Conservation (phyloP, 2,329 filamentous ascomycete species). For the Xylaria sp. region DNA sequence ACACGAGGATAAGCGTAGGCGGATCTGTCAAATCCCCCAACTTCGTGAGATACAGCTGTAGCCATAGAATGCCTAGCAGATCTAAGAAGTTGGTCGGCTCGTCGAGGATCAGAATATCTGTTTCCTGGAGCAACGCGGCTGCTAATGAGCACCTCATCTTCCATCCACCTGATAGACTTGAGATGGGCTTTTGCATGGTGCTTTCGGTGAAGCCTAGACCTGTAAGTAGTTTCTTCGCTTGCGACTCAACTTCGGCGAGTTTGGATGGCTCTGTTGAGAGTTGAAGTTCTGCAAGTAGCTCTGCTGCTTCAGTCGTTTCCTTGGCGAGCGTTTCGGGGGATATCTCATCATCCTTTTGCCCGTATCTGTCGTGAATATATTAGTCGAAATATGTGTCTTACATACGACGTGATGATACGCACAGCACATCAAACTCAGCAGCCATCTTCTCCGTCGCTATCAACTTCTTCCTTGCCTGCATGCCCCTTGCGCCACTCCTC, state of each 20-base stretch:
- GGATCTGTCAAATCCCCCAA: constrained; percentile 48
- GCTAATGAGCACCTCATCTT: constrained; percentile 64
- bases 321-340: constrained; percentile 50
- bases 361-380: constrained; percentile 31
- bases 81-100: constrained; percentile 87
- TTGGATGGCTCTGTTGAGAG: constrained; percentile 61
- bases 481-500: constrained; percentile 68
- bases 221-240: constrained; percentile 59
- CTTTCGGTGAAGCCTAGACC: constrained; percentile 67
- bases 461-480: constrained; percentile 70
- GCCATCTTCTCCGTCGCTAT: constrained; percentile 63
- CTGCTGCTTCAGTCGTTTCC: constrained; percentile 64
- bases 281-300: constrained; percentile 65
- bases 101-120: constrained; percentile 75
- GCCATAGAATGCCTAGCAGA: constrained; percentile 76
- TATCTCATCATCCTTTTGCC: constrained; percentile 53
- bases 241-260: constrained; percentile 57
- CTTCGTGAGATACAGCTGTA: constrained; percentile 65
- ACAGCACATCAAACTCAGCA: constrained; percentile 51
- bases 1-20: constrained; percentile 70
- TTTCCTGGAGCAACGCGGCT: constrained; percentile 61
- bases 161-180: constrained; percentile 72
- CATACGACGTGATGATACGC: constrained; percentile 21
- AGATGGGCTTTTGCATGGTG: constrained; percentile 53
- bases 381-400: too few relatives aligned